A percentile compares a stretch with the other conserved stretches of the same genome.
Evolutionary conservation across 208 protist species (phyloP).

Genomic region (Leishmania martiniquensis): DNA sequence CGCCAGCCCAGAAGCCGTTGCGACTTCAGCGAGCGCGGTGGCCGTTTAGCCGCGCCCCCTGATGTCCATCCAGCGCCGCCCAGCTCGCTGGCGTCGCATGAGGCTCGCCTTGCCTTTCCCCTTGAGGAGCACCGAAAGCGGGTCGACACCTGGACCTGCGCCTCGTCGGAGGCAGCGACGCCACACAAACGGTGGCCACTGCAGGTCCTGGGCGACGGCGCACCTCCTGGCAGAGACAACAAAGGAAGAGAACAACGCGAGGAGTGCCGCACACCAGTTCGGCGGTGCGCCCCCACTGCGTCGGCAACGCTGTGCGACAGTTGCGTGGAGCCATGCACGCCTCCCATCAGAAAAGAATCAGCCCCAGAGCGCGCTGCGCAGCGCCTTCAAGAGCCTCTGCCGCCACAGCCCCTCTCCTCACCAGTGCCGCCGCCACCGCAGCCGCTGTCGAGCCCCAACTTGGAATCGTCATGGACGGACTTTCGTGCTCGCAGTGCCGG

Average conservation of each 20-base stretch:
- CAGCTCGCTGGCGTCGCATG: not conserved
- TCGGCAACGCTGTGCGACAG: conserved; percentile 14
- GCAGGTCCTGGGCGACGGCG: not conserved
- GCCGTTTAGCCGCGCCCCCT: not conserved
- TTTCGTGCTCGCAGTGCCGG: conserved; percentile 4
- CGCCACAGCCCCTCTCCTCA: conserved; percentile 5
- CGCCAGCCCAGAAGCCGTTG: not conserved
- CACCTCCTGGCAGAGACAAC: not conserved
- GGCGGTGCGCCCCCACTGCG: not conserved
- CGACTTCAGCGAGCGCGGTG: not conserved
- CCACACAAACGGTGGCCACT: conserved; percentile 17
- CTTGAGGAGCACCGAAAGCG: not conserved
- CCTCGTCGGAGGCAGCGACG: not conserved
- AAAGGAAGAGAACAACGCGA: not conserved
- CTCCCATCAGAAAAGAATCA: conserved; percentile 10
- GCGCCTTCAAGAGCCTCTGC: not conserved
- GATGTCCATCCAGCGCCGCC: not conserved
- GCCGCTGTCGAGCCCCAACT: not conserved
- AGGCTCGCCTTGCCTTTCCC: not conserved
- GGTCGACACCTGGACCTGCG: conserved; percentile 1
- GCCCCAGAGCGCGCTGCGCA: not conserved
- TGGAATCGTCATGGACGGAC: not conserved
- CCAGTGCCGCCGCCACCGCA: conserved; percentile 1
- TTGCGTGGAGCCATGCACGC: conserved; percentile 15
- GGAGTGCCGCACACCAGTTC: conserved; percentile 14